These are phyloP conservation scores for Thielaviopsis populi DNA, from an alignment of 2,329 filamentous ascomycete species.

Conservation along the genomic window DNA sequence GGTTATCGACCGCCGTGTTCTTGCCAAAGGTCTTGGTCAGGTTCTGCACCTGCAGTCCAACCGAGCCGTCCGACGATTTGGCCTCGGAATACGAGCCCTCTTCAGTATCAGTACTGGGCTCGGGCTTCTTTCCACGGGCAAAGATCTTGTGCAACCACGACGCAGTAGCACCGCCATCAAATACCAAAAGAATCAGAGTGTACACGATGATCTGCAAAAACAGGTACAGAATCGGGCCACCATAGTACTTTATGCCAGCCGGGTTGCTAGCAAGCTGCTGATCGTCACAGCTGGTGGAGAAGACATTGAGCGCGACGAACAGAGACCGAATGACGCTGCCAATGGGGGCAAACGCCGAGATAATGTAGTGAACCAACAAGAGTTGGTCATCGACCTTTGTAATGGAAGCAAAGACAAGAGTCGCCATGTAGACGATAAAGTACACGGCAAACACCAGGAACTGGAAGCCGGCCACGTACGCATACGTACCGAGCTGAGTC, in stretches of 20 bases:
- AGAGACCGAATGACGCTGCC: constrained; percentile 60
- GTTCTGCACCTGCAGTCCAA: constrained; percentile 65
- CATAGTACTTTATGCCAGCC: constrained; percentile 57
- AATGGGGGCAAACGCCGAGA: constrained; percentile 60
- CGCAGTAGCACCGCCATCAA: constrained; percentile 58
- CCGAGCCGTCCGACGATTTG: constrained; percentile 27
- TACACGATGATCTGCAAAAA: constrained; percentile 57
- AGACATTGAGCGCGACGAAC: constrained; percentile 67
- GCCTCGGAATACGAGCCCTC: constrained; percentile 42
- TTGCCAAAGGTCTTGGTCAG: constrained; percentile 65
- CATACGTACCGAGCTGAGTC: constrained; percentile 72
- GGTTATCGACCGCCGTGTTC: constrained; percentile 71
- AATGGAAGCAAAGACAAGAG: constrained; percentile 59
- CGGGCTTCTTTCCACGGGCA: constrained; percentile 19
- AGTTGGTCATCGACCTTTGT: constrained; percentile 53
- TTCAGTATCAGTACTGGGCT: constrained; percentile 22
- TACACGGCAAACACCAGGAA: constrained; percentile 57
- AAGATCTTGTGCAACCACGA: constrained; percentile 33
- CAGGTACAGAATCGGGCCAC: constrained; percentile 72
- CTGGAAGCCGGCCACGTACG: constrained; percentile 64
- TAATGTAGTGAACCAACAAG: constrained; percentile 56
- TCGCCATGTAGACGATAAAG: constrained; percentile 54
- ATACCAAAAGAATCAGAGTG: constrained; percentile 60
- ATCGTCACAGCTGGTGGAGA: constrained; percentile 61
- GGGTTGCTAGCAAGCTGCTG: constrained; percentile 51